Evolutionary conservation across 2,329 filamentous ascomycete species (phyloP).

Genomic region (Zalaria obscura): DNA sequence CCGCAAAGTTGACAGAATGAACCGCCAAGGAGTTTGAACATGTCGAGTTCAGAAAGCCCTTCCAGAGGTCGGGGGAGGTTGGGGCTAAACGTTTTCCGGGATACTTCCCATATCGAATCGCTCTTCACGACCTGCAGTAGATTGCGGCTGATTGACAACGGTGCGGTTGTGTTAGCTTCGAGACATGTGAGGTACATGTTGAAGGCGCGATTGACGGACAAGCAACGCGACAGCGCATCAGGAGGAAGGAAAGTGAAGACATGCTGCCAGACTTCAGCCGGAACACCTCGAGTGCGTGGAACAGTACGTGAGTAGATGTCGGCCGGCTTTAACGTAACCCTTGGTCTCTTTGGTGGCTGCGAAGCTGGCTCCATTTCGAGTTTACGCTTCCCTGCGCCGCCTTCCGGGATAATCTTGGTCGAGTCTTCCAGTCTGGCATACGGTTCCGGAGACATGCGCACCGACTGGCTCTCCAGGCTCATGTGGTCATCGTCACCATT

Average conservation of each 20-base stretch:
- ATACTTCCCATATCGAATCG: conserved; percentile 56
- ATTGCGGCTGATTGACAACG: neutral
- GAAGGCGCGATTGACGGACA: conserved; percentile 16
- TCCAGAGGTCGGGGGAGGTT: conserved; percentile 55
- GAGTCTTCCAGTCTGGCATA: no score
- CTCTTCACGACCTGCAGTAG: conserved; percentile 32
- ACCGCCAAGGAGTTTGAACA: conserved; percentile 59
- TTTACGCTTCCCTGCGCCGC: conserved; percentile 4
- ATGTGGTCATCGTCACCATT: no score
- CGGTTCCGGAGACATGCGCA: no score
- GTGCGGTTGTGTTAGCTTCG: conserved; percentile 4
- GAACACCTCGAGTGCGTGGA: neutral
- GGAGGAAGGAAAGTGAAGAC: conserved; percentile 17
- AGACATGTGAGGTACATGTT: conserved; percentile 13
- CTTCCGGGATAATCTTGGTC: no score
- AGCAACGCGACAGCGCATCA: conserved; percentile 16
- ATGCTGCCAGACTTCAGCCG: conserved; percentile 13
- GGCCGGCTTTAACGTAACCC: conserved; percentile 1
- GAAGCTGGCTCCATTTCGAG: neutral
- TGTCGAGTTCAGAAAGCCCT: conserved; percentile 53
- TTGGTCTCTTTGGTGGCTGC: conserved; percentile 1
- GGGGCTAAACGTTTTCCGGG: conserved; percentile 50
- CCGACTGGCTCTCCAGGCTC: no score
- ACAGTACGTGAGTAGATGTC: conserved; percentile 2
- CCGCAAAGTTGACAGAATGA: conserved; percentile 54